Percentiles rank a stretch among this genome's conserved stretches.
phyloP scores from a whole-genome alignment of 129 eudicot genomes.

The Tanacetum coccineum region DNA sequence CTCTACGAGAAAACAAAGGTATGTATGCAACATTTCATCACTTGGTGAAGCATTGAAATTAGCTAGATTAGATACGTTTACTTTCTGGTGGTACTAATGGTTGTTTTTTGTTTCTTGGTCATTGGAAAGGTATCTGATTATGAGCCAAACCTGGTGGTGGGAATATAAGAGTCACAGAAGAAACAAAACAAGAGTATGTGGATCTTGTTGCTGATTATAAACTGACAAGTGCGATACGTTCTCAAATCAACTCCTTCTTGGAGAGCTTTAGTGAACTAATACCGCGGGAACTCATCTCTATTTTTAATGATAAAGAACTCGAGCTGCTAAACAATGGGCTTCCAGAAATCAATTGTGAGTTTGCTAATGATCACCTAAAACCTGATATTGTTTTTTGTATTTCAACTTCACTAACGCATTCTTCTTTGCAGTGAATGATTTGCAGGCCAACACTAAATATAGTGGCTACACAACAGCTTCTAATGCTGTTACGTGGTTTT shows the following conservation, averaged over 20 bases:
- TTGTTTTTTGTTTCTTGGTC: background rate
- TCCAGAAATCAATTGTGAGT: constrained; percentile 67
- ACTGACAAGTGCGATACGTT: background rate
- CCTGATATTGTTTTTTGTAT: background rate
- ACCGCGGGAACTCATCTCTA: too few relatives aligned
- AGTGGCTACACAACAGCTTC: constrained; percentile 55
- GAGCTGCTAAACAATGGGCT: constrained; percentile 6
- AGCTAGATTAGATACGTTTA: background rate
- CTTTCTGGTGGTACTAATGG: background rate
- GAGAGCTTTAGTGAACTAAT: too few relatives aligned
- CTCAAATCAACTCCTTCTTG: too few relatives aligned
- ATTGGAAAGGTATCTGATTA: too few relatives aligned
- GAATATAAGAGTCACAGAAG: constrained; percentile 2
- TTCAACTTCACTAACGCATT: background rate
- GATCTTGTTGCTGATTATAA: constrained; percentile 4
- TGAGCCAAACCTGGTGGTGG: constrained; percentile 6
- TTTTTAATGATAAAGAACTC: too few relatives aligned
- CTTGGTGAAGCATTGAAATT: background rate
- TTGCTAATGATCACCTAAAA: background rate
- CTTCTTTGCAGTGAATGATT: constrained; percentile 49
- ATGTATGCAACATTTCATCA: background rate
- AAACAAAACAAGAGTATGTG: constrained; percentile 1
- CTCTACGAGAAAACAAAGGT: too few relatives aligned
- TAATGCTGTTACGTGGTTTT: constrained; percentile 56
- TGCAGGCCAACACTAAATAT: constrained; percentile 65